Evolutionary conservation across 2,329 filamentous ascomycete species (phyloP), one percentile per base, ranked within the genome.

Genomic region (Fusarium pseudocircinatum): DNA sequence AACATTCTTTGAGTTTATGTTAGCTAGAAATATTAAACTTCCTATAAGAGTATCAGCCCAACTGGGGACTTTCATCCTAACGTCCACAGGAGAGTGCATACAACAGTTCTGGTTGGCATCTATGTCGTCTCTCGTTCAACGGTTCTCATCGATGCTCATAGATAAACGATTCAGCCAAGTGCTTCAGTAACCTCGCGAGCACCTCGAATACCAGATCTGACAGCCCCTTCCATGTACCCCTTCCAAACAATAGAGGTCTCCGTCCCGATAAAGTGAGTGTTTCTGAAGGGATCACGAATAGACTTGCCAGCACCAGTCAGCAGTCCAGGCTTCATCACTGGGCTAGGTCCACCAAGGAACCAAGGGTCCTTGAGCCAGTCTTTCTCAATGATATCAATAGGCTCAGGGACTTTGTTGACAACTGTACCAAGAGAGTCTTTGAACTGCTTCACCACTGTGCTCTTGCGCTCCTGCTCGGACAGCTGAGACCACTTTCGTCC

Each of bases 161-260:
- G 46, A 36, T 10, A 34, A 50, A 4, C 0, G 5, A 2, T 14
- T 26, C 9, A 2, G 18, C 0, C 8, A 34, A 57, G 28, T 5
- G 62, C 87, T 87, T 2, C 67, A 18, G 20, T 32, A 14, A 52
- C 44, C 37, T 64, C 39, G 7, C 6, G 1, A 9, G 32, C 61
- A 6, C 61, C 54, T 3, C 39, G 26, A 11, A 16, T 16, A 1
- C 54, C 39, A 6, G 61, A 52, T 5, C 39, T 32, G 8, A 64
- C 34, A 39, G 54, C 54, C 12, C 54, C 54, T 26, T 60, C 44
- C 39, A 60, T 60, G 4, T 60, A 52, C 1, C 39, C 39, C 13
- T 46, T 52, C 44, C 14, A 52, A 1, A 52, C 37, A 42, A 46
- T 13, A 3, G 39, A 59, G 10, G 37, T 64, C 44, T 46, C 46